A percentile compares a stretch with the other conserved stretches of the same genome.
phyloP scores from a whole-genome alignment of 768 basidiomycete genomes.

The Leccinellum rugosiceps region DNA sequence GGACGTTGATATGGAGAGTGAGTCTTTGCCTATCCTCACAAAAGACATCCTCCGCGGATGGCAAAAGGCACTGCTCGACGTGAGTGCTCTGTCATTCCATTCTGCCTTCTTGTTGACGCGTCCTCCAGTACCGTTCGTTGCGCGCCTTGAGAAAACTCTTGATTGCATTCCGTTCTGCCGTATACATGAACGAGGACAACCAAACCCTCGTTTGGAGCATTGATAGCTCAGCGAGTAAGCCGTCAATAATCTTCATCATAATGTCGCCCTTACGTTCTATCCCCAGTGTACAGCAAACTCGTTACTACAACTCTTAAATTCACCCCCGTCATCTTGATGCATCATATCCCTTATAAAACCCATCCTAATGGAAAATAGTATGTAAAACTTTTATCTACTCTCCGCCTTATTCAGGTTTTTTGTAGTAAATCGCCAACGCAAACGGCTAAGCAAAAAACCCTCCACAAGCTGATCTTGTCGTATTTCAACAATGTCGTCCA shows the following conservation, averaged over 20 bases:
- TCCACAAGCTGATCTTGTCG: conserved; percentile 85
- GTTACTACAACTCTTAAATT: conserved; percentile 83
- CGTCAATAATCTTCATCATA: neutral
- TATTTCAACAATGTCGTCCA: conserved; percentile 87
- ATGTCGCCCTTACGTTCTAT: neutral
- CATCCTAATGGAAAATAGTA: conserved; percentile 83
- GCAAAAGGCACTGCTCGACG: conserved; percentile 89
- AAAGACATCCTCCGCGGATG: conserved; percentile 69
- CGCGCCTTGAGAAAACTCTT: conserved; percentile 79
- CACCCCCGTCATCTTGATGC: conserved; percentile 83
- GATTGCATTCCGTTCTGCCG: conserved; percentile 89
- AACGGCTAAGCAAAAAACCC: conserved; percentile 73
- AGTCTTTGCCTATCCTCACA: conserved; percentile 55
- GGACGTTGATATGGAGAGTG: conserved; percentile 41
- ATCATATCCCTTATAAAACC: conserved; percentile 87
- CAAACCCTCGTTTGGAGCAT: conserved; percentile 83
- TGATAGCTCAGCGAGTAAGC: conserved; percentile 56
- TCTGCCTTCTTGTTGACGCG: neutral
- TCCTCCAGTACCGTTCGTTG: conserved; percentile 75
- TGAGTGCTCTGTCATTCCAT: conserved; percentile 28
- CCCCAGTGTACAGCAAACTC: conserved; percentile 89
- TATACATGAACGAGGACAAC: conserved; percentile 83
- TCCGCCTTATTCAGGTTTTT: neutral
- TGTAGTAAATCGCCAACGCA: conserved; percentile 83
- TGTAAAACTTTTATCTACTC: conserved; percentile 26